These are phyloP conservation scores for Lentinus tigrinus DNA, from an alignment of 768 basidiomycete species.

Conservation along the genomic window DNA sequence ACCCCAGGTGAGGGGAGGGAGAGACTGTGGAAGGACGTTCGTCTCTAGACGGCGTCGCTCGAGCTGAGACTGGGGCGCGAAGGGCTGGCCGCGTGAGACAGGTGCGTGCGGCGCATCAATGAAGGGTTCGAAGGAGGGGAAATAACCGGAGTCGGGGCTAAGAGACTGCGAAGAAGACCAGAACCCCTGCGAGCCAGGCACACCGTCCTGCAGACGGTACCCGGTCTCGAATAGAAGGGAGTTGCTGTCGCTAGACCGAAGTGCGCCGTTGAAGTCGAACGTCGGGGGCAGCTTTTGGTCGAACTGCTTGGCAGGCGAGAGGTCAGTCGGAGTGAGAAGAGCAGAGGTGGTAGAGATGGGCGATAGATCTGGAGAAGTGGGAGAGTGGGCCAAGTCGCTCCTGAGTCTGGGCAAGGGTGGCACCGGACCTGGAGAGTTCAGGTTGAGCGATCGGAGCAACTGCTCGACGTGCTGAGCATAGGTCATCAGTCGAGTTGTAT, in stretches of 20 bases:
- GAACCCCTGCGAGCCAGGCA: not conserved
- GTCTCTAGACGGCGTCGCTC: conserved; percentile 32
- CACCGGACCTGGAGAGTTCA: conserved; percentile 67
- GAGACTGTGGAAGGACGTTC: conserved; percentile 2
- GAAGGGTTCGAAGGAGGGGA: conserved; percentile 55
- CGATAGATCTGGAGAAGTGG: conserved; percentile 65
- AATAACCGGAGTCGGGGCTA: conserved; percentile 21
- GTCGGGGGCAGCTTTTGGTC: conserved; percentile 54
- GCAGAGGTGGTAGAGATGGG: conserved; percentile 71
- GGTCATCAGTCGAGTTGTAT: conserved; percentile 14
- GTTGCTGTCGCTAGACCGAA: conserved; percentile 31
- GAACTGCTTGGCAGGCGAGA: conserved; percentile 64
- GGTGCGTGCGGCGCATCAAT: conserved; percentile 37
- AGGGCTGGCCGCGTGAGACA: conserved; percentile 36
- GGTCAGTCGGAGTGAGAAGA: conserved; percentile 71
- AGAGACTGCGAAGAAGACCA: not conserved
- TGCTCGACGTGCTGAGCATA: conserved; percentile 71
- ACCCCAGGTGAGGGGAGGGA: conserved; percentile 23
- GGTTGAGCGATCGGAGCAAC: conserved; percentile 73
- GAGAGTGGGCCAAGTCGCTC: conserved; percentile 40
- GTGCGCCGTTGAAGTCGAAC: conserved; percentile 42
- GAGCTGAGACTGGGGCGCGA: conserved; percentile 32
- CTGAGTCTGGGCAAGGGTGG: conserved; percentile 39
- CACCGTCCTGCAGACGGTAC: conserved; percentile 20
- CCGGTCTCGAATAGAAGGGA: conserved; percentile 47